phyloP scores from a whole-genome alignment of 306 rosid species.

The Dryas drummondii region DNA sequence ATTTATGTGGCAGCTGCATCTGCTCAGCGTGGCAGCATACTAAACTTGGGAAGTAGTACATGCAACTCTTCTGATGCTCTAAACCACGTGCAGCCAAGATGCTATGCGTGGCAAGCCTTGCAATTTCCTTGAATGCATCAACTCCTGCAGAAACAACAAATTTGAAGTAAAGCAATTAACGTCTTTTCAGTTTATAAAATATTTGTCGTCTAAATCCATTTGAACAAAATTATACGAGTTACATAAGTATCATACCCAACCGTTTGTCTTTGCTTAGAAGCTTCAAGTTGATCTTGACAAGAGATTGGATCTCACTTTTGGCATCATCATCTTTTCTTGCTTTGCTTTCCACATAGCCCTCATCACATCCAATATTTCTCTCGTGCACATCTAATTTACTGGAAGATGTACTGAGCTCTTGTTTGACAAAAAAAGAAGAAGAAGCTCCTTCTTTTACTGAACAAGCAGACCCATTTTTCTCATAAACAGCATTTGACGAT shows the following conservation, averaged over 20 bases:
- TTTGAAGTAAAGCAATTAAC: slow-evolving; percentile 1
- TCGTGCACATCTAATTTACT: slow-evolving; percentile 9
- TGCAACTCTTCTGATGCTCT: slow-evolving; percentile 33
- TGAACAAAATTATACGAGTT: background rate
- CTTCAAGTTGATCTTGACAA: slow-evolving; percentile 77
- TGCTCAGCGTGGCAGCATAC: slow-evolving; percentile 47
- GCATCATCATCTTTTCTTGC: slow-evolving; percentile 34
- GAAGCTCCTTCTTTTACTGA: slow-evolving; percentile 8
- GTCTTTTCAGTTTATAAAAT: background rate
- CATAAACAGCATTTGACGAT: slow-evolving; percentile 10
- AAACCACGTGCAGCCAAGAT: slow-evolving; percentile 63
- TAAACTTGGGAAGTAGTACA: slow-evolving; percentile 26
- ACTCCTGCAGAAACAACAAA: slow-evolving; percentile 39
- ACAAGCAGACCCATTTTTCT: slow-evolving; percentile 33
- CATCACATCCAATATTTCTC: slow-evolving; percentile 22
- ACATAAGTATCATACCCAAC: slow-evolving; percentile 41
- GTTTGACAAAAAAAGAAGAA: slow-evolving; percentile 3
- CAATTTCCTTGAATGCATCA: slow-evolving; percentile 53
- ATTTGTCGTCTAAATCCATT: background rate
- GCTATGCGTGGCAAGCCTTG: slow-evolving; percentile 68
- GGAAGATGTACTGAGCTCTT: slow-evolving; percentile 21
- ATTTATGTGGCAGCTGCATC: slow-evolving; percentile 29
- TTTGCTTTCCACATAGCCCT: slow-evolving; percentile 21
- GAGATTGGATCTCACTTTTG: slow-evolving; percentile 65
- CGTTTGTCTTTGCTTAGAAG: slow-evolving; percentile 47